phyloP scores from a whole-genome alignment of 2,329 filamentous ascomycete genomes.

The Cladosporium sp. region DNA sequence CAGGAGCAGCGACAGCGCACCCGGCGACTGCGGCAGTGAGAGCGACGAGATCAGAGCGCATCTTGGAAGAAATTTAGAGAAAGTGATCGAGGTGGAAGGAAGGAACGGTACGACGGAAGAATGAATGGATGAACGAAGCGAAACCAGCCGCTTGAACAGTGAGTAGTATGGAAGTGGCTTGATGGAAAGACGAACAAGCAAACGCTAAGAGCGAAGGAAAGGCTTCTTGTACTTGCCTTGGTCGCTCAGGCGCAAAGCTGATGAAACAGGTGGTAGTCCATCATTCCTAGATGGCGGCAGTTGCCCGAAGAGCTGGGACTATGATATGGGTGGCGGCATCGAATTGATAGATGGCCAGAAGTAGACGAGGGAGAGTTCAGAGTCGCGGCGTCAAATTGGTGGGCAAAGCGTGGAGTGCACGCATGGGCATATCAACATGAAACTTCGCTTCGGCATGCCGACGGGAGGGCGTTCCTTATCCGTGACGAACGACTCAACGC shows the following conservation, averaged over 20 bases:
- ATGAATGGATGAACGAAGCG: conserved; percentile 1
- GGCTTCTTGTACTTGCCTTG: conserved; percentile 7
- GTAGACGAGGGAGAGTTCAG: not conserved
- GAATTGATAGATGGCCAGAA: not conserved
- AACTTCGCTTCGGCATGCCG: not conserved
- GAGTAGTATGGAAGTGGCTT: not conserved
- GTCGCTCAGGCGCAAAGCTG: not conserved
- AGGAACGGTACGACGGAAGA: not conserved
- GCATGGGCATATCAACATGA: not conserved
- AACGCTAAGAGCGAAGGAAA: conserved; percentile 1
- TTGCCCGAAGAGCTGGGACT: not conserved
- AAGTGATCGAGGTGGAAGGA: not conserved
- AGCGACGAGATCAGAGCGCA: conserved; percentile 10
- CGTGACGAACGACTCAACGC: too few relatives aligned
- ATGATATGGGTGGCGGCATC: not conserved
- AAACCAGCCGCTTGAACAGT: conserved; percentile 9
- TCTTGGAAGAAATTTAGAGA: not conserved
- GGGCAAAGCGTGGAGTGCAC: not conserved
- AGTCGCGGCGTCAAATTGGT: not conserved
- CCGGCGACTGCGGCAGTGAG: conserved; percentile 11
- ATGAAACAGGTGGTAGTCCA: not conserved
- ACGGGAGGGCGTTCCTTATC: too few relatives aligned
- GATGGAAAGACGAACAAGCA: conserved; percentile 8
- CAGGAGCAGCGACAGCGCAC: conserved; percentile 9
- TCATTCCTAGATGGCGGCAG: not conserved